Base-by-base conservation (phyloP, 331 rosid genomes). In the Cydonia oblonga region DNA sequence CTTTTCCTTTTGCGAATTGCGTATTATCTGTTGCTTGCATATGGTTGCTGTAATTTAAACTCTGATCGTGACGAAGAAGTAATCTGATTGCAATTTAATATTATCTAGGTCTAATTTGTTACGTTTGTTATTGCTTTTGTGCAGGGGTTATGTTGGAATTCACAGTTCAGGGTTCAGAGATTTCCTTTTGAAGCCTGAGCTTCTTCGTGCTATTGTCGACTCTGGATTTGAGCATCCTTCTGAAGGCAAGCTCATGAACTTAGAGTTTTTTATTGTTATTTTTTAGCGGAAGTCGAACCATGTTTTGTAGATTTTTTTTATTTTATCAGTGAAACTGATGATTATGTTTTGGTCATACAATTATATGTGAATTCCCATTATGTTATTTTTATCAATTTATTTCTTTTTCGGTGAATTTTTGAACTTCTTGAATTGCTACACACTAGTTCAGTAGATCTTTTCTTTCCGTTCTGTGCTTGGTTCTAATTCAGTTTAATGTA, bases 121-220 rank as follows among this genome's bases (percentile, higher is more conserved):
- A 33, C 58, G 56, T 42, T 74, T 29, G 0, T 64, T 28, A 1
- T 54, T 82, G 54, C 35, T 23, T 64, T 14, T 71, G 49, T 74
- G 51, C 53, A 95, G 98, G 89, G 98, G 98, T 67, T 95, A 95
- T 73, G 98, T 95, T 3, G 98, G 98, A 72, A 95, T 95, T 66
- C 98, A 95, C 81, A 95, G 98, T 80, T 95, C 98, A 49, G 98
- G 98, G 75, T 95, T 95, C 81, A 86, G 98, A 87, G 98, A 95
- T 88, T 95, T 95, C 75, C 97, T 95, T 69, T 85, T 95, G 77
- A 95, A 95, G 88, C 97, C 98, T 71, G 98, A 95, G 84, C 98
- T 95, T 73, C 97, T 95, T 13, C 96, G 98, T 5, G 96, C 98
- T 75, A 95, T 95, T 67, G 98, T 95, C 63, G 98, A 95, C 83